A percentile compares a stretch with the other conserved stretches of the same genome.
These are phyloP conservation scores for Arthroderma sp. DNA, from an alignment of 2,329 filamentous ascomycete genomes.

Conservation along the genomic window DNA sequence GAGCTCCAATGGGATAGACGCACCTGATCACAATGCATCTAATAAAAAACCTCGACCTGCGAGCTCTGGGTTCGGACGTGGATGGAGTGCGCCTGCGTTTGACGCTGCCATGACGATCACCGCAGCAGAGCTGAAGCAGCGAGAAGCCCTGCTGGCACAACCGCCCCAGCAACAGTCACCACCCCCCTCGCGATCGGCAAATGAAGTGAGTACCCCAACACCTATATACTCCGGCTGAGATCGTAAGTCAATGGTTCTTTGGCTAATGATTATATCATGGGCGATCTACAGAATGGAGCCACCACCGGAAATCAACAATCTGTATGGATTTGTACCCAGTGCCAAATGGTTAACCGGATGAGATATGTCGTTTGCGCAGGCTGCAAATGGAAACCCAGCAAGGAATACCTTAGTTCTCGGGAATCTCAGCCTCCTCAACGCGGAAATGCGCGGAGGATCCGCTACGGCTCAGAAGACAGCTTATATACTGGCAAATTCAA, in stretches of 20 bases:
- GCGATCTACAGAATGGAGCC: not conserved
- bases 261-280: not conserved
- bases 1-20: not conserved
- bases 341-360: not conserved
- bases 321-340: not conserved
- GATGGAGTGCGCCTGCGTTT: constrained; percentile 10
- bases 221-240: not conserved
- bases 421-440: not conserved
- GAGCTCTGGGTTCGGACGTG: constrained; percentile 1
- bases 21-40: not conserved
- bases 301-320: not conserved
- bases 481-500: too few relatives aligned
- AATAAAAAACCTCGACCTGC: not conserved
- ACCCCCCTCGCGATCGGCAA: not conserved
- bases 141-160: constrained; percentile 3
- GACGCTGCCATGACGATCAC: constrained; percentile 7
- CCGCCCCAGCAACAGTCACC: not conserved
- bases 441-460: too few relatives aligned
- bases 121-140: constrained; percentile 15
- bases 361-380: not conserved
- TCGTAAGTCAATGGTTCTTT: not conserved
- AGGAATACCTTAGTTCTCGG: not conserved
- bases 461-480: too few relatives aligned
- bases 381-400: not conserved
- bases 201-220: not conserved